Percentiles rank a stretch among this genome's conserved stretches.
Evolutionary conservation across 176 grass and related monocot genomes (phyloP).

Genomic region (Triticum aestivum): DNA sequence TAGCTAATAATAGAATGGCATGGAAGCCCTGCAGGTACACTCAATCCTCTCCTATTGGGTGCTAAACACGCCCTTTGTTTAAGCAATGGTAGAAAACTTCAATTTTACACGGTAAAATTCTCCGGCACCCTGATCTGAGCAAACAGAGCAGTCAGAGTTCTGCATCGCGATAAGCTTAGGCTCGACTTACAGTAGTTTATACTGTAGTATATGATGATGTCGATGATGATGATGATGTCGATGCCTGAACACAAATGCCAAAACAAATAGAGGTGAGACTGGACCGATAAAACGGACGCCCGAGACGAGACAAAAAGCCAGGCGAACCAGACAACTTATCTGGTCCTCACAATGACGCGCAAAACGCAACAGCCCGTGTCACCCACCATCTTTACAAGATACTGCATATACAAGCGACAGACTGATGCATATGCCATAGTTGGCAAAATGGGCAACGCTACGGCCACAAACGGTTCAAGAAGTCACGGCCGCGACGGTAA

Average conservation of each 20-base stretch:
- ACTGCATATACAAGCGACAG: neutral
- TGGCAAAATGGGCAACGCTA: neutral
- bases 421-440: neutral
- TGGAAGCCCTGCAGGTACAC: neutral
- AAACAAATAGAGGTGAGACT: neutral
- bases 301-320: neutral
- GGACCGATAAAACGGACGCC: neutral
- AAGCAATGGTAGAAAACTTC: neutral
- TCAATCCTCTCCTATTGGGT: neutral
- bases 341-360: slow-evolving; percentile 7
- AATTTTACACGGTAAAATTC: neutral
- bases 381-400: neutral
- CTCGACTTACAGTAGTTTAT: neutral
- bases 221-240: neutral
- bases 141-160: neutral
- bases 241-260: neutral
- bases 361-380: neutral
- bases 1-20: neutral
- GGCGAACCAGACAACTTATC: neutral
- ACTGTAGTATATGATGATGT: neutral
- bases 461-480: neutral
- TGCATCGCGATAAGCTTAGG: neutral
- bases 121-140: neutral
- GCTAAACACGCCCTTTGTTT: neutral
- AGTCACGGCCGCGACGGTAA: too few species aligned